These are phyloP conservation scores for Fusarium sp. DNA, from an alignment of 2,329 filamentous ascomycete genomes.

Conservation along the genomic window DNA sequence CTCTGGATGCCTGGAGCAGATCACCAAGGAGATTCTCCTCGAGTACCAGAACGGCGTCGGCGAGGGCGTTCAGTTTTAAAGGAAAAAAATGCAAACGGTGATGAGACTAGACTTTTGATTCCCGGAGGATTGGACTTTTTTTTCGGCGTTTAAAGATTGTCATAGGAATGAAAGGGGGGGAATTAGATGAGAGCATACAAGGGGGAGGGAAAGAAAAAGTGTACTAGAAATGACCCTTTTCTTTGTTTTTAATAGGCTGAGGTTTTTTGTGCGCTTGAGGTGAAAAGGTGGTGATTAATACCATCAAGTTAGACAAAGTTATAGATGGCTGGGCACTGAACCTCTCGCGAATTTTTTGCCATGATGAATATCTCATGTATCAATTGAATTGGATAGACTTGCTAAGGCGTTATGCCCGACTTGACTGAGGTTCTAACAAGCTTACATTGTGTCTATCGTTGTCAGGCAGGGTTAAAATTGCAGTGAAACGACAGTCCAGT, in stretches of 20 bases:
- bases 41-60: not conserved
- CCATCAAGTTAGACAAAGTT: not conserved
- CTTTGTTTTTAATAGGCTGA: not conserved
- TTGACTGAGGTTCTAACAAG: not conserved
- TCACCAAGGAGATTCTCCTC: not conserved
- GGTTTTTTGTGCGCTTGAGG: not conserved
- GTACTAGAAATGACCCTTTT: not conserved
- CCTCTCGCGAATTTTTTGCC: not conserved
- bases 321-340: not conserved
- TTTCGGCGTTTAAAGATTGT: not conserved
- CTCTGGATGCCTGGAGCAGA: not conserved
- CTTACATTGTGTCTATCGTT: not conserved
- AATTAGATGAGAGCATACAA: not conserved
- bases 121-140: not conserved
- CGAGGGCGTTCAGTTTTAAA: not conserved
- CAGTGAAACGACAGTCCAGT: no score
- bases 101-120: not conserved
- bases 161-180: not conserved
- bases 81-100: no score
- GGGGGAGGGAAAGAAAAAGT: not conserved
- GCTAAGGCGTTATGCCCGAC: not conserved
- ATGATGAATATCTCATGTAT: not conserved
- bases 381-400: not conserved
- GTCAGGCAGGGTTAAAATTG: no score
- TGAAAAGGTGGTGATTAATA: not conserved